These are phyloP conservation scores for Primulina huaijiensis DNA, from an alignment of 257 asterid species.

Conservation along the genomic window DNA sequence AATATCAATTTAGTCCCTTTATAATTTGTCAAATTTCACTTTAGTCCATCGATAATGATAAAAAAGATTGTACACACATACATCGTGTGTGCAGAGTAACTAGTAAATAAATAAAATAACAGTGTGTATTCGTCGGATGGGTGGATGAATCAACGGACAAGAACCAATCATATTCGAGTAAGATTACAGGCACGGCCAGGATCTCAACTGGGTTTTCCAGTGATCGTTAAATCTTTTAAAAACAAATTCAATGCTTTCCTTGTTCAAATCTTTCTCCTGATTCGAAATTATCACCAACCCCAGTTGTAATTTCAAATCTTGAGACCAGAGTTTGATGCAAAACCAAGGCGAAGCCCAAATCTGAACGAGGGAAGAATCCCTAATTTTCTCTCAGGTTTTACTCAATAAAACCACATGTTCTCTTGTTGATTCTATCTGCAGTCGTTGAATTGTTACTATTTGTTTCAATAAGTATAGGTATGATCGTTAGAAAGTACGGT, in stretches of 20 bases:
- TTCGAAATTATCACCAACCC: slow-evolving; percentile 1
- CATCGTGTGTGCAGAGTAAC: too few species aligned
- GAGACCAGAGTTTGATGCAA: slow-evolving; percentile 10
- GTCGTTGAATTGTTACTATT: slow-evolving; percentile 15
- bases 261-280: slow-evolving; percentile 20
- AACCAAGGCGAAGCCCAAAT: slow-evolving; percentile 1
- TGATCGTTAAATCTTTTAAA: background rate
- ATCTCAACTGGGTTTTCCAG: background rate
- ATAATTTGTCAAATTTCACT: too few species aligned
- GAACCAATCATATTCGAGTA: background rate
- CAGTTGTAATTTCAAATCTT: slow-evolving; percentile 16
- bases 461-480: background rate
- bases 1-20: too few species aligned
- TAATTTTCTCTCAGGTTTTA: slow-evolving; percentile 16
- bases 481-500: slow-evolving; percentile 59
- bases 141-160: background rate
- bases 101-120: too few species aligned
- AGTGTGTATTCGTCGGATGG: too few species aligned
- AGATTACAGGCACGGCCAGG: background rate
- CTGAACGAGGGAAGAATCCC: slow-evolving; percentile 13
- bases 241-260: slow-evolving; percentile 10
- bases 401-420: slow-evolving; percentile 9
- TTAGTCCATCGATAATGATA: too few species aligned
- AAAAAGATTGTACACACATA: too few species aligned
- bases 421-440: slow-evolving; percentile 8